phyloP scores from a whole-genome alignment of 352 stramenopile species.

The Pythium sukuiense region DNA sequence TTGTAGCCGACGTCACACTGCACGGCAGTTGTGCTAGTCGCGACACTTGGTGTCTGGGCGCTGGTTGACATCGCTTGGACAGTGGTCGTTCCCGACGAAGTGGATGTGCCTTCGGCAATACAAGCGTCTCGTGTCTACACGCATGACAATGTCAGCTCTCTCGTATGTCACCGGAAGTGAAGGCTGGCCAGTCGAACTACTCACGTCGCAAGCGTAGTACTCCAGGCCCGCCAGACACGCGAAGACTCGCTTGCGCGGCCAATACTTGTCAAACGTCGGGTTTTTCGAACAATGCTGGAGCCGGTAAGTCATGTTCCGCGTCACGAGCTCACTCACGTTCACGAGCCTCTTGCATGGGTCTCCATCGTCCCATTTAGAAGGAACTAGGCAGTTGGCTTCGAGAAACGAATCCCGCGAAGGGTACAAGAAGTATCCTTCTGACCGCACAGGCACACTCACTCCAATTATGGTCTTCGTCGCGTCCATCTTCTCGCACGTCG shows the following conservation, averaged over 20 bases:
- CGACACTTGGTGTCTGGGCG: not conserved
- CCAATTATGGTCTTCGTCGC: conserved; percentile 33
- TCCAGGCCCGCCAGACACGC: conserved; percentile 56
- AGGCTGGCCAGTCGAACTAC: not conserved
- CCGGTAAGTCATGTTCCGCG: conserved; percentile 30
- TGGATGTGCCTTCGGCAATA: conserved; percentile 1
- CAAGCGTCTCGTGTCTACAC: conserved; percentile 22
- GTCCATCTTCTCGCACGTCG: conserved; percentile 45
- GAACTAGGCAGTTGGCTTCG: conserved; percentile 37
- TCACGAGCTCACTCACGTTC: not conserved
- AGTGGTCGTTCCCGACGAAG: not conserved
- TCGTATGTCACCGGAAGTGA: not conserved
- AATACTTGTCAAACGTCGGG: conserved; percentile 46
- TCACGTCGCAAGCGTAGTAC: conserved; percentile 66
- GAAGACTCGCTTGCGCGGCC: conserved; percentile 59
- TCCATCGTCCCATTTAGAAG: conserved; percentile 36
- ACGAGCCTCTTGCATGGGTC: conserved; percentile 54
- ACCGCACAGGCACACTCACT: conserved; percentile 40
- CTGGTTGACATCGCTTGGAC: not conserved
- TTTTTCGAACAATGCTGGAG: conserved; percentile 47
- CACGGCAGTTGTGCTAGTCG: not conserved
- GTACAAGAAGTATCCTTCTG: conserved; percentile 50
- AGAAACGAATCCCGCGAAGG: conserved; percentile 42
- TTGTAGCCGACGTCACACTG: conserved; percentile 56
- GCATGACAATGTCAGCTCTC: not conserved